Percentiles rank a stretch among this genome's conserved stretches.
Conservation (phyloP, 148 eudicot species). For the Camellia sinensis region DNA sequence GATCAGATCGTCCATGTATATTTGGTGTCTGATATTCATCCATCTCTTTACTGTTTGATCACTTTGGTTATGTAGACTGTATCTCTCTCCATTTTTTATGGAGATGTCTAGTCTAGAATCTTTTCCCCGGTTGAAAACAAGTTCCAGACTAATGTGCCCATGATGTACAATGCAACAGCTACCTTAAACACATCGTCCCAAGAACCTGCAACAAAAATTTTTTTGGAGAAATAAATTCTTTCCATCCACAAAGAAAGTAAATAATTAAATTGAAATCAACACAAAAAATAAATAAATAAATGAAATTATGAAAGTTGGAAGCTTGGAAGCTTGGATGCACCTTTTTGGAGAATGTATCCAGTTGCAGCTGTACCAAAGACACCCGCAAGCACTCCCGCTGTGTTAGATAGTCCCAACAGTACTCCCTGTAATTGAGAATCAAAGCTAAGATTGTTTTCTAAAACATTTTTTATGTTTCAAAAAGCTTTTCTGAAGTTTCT, state of each 20-base stretch:
- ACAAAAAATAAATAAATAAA: background rate
- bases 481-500: background rate
- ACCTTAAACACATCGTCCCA: slow-evolving; percentile 96
- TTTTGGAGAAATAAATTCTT: background rate
- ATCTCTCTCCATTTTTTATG: slow-evolving; percentile 16
- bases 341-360: slow-evolving; percentile 85
- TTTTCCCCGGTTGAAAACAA: slow-evolving; percentile 88
- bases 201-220: slow-evolving; percentile 48
- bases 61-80: background rate
- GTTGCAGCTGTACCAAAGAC: slow-evolving; percentile 98
- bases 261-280: background rate
- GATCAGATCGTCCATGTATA: background rate
- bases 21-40: background rate
- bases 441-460: background rate
- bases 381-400: slow-evolving; percentile 96
- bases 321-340: slow-evolving; percentile 30
- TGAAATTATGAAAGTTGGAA: background rate
- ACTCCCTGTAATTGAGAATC: slow-evolving; percentile 53
- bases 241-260: background rate
- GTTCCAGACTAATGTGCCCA: slow-evolving; percentile 94
- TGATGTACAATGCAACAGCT: slow-evolving; percentile 69
- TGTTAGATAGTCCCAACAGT: slow-evolving; percentile 83
- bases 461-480: background rate
- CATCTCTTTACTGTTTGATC: slow-evolving; percentile 5
- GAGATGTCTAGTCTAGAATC: slow-evolving; percentile 56